Conservation (phyloP, 495 filamentous ascomycete genomes). For the Physcia stellaris region DNA sequence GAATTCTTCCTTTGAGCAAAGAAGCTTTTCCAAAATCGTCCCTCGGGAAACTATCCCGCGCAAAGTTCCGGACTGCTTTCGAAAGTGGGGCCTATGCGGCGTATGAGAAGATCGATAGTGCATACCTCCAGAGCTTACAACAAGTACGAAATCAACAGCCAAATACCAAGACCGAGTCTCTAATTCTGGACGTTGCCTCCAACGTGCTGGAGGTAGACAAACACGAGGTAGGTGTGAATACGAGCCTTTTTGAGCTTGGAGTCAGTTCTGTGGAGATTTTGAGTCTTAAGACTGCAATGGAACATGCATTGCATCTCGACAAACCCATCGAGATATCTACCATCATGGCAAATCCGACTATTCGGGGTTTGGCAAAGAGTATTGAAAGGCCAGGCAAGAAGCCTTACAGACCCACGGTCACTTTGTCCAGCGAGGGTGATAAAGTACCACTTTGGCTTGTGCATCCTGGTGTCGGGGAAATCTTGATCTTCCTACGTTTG, state of each 20-base stretch:
- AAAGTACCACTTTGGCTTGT: conserved; percentile 42
- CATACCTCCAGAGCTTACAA: neutral
- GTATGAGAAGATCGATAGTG: neutral
- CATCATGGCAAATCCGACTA: conserved; percentile 28
- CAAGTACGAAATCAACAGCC: conserved; percentile 3
- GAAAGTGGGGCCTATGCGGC: conserved; percentile 20
- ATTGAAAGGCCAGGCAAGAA: conserved; percentile 9
- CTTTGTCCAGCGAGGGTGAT: conserved; percentile 24
- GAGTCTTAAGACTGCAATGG: conserved; percentile 13
- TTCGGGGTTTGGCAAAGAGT: conserved; percentile 21
- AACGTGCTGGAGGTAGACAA: conserved; percentile 10
- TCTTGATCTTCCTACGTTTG: conserved; percentile 40
- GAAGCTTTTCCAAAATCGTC: conserved; percentile 21
- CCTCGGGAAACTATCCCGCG: conserved; percentile 35
- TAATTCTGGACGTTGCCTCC: conserved; percentile 9
- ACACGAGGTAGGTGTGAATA: conserved; percentile 19
- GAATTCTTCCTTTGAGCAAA: conserved; percentile 13
- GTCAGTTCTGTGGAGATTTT: conserved; percentile 33
- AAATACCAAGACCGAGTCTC: conserved; percentile 5
- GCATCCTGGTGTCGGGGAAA: conserved; percentile 43
- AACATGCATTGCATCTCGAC: no score
- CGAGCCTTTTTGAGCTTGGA: conserved; percentile 27
- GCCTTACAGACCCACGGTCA: conserved; percentile 34
- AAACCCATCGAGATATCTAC: conserved; percentile 23
- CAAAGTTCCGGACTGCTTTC: conserved; percentile 23